Evolutionary conservation across 2,329 filamentous ascomycete species (phyloP), one percentile per base, ranked within the genome.

Genomic region (Colletotrichum euphorbiae): DNA sequence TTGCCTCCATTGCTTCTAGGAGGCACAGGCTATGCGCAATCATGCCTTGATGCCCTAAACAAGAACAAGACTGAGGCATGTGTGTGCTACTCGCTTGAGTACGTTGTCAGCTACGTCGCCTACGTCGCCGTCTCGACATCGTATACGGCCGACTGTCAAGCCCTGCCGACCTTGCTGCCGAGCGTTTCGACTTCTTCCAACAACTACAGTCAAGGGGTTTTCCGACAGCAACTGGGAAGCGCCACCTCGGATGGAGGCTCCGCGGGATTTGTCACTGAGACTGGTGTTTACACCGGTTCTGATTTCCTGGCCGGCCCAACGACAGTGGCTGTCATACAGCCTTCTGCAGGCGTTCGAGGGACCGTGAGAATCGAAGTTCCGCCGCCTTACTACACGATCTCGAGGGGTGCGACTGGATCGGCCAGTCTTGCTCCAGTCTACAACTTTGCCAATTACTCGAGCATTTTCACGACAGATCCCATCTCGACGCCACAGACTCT

Each of bases 81-180:
- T 21, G 65, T 68, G 4, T 68, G 65, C 8, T 59, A 65, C 46
- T 58, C 54, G 12, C 46, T 68, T 7, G 65, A 68, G 9, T 68
- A 65, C 17, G 60, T 65, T 7, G 48, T 68, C 51, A 68, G 65
- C 48, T 68, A 68, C 31, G 65, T 68, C 28, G 65, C 65, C 3
- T 68, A 68, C 48, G 42, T 68, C 3, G 65, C 65, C 12, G 46
- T 68, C 11, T 68, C 65, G 17, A 68, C 65, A 15, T 68, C 61
- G 6, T 28, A 54, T n/a, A 54, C 65, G 2, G 64, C 61, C n/a
- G 65, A 48, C 31, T 68, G 65, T 33, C 46, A 59, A 48, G 61
- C 61, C 6, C 11, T 51, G 3, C 45, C 65, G 1, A 55, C 58
- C 12, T 55, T 61, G 21, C 28, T 42, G 15, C 17, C 45, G 8